These are phyloP conservation scores for Echria macrotheca DNA, from an alignment of 495 filamentous ascomycete genomes.

Conservation along the genomic window DNA sequence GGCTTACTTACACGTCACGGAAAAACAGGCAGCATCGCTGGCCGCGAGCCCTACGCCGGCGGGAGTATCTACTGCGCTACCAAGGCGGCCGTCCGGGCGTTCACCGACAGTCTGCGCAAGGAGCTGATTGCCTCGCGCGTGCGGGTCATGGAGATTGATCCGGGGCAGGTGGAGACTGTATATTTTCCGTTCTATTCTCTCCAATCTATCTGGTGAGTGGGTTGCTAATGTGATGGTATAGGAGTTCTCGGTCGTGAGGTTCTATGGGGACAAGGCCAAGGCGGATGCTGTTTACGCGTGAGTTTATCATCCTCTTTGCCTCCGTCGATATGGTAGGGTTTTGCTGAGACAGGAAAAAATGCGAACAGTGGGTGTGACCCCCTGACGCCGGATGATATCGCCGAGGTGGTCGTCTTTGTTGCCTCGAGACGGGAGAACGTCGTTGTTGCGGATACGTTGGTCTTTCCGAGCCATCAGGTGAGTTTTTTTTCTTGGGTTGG, in stretches of 20 bases:
- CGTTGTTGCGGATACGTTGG: conserved; percentile 83
- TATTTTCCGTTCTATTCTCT: too few species aligned
- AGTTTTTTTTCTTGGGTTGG: conserved; percentile 1
- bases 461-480: conserved; percentile 89
- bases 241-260: conserved; percentile 93
- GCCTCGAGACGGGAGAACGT: conserved; percentile 90
- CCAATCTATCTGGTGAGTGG: too few species aligned
- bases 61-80: conserved; percentile 96
- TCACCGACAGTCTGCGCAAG: conserved; percentile 82
- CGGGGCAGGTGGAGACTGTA: conserved; percentile 94
- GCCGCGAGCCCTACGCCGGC: conserved; percentile 82
- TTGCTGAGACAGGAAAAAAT: too few species aligned
- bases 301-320: too few species aligned
- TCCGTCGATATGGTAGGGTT: too few species aligned
- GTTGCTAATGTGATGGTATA: conserved; percentile 20
- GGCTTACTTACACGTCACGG: too few species aligned
- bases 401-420: conserved; percentile 88
- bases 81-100: conserved; percentile 86
- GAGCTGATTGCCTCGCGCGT: conserved; percentile 86
- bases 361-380: conserved; percentile 70
- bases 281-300: conserved; percentile 95
- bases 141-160: conserved; percentile 86
- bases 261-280: conserved; percentile 86
- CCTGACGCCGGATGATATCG: conserved; percentile 92
- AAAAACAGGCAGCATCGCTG: conserved; percentile 92